Conservation (phyloP, 495 filamentous ascomycete genomes). For the Penicillium antarcticum region DNA sequence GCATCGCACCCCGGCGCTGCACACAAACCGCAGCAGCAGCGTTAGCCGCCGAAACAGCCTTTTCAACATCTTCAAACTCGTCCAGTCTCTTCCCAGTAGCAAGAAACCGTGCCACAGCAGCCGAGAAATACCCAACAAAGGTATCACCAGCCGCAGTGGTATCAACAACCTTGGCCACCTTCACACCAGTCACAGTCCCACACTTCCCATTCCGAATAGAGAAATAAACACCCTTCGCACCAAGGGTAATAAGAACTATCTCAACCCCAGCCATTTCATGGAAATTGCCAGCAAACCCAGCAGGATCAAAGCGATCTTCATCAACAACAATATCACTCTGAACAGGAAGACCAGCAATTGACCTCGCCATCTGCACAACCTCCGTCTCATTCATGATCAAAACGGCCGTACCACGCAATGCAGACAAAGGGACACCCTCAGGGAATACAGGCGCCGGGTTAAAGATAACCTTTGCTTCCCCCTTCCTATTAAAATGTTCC, state of each 20-base stretch:
- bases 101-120: constrained; percentile 17
- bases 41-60: constrained; percentile 18
- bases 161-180: constrained; percentile 66
- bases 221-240: constrained; percentile 62
- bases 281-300: constrained; percentile 50
- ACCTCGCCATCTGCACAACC: constrained; percentile 57
- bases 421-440: constrained; percentile 44
- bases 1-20: constrained; percentile 19
- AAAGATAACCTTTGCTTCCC: constrained; percentile 15
- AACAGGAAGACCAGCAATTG: constrained; percentile 15
- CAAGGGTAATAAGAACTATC: constrained; percentile 74
- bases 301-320: constrained; percentile 18
- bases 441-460: constrained; percentile 73
- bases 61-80: constrained; percentile 19
- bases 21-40: constrained; percentile 23
- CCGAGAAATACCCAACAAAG: constrained; percentile 57
- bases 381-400: constrained; percentile 83
- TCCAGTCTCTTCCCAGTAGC: constrained; percentile 11
- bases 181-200: constrained; percentile 47
- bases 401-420: constrained; percentile 58
- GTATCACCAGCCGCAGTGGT: constrained; percentile 88
- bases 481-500: constrained; percentile 40
- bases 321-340: neutral
- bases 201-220: constrained; percentile 23
- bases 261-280: constrained; percentile 53